Evolutionary conservation across 2,329 filamentous ascomycete genomes (phyloP).

Genomic region (Boeremia exigua): DNA sequence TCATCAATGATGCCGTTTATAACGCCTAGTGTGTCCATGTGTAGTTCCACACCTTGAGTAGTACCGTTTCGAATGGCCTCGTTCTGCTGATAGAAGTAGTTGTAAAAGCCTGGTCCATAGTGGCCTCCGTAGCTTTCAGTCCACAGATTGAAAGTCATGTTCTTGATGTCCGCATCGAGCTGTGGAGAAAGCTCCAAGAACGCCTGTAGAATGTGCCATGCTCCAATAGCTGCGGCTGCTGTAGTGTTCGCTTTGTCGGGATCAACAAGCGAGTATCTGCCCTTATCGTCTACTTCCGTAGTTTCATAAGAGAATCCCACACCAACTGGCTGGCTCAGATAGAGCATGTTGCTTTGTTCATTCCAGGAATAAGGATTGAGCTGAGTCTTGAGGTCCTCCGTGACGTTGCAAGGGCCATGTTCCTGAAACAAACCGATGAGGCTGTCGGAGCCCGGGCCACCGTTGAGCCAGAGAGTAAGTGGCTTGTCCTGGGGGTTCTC

Average conservation of each 20-base stretch:
- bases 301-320: conserved; percentile 51
- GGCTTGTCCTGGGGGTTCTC: conserved; percentile 49
- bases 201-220: conserved; percentile 47
- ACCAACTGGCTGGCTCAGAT: conserved; percentile 48
- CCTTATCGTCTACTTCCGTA: conserved; percentile 30
- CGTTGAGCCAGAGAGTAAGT: conserved; percentile 59
- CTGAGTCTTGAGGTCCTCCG: conserved; percentile 46
- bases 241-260: conserved; percentile 41
- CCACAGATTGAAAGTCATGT: conserved; percentile 59
- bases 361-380: conserved; percentile 50
- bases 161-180: conserved; percentile 58
- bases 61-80: conserved; percentile 57
- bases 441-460: conserved; percentile 60
- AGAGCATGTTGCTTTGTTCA: conserved; percentile 48
- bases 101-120: conserved; percentile 61
- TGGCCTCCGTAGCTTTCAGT: conserved; percentile 55
- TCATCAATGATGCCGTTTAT: conserved; percentile 63
- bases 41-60: conserved; percentile 55
- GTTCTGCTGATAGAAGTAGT: conserved; percentile 64
- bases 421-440: conserved; percentile 63
- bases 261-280: conserved; percentile 42
- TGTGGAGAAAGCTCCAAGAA: conserved; percentile 45
- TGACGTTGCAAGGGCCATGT: conserved; percentile 36
- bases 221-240: conserved; percentile 41
- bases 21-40: conserved; percentile 62